phyloP scores from a whole-genome alignment of 1,139 yeast genomes.

The Debaryomyces subglobosus region DNA sequence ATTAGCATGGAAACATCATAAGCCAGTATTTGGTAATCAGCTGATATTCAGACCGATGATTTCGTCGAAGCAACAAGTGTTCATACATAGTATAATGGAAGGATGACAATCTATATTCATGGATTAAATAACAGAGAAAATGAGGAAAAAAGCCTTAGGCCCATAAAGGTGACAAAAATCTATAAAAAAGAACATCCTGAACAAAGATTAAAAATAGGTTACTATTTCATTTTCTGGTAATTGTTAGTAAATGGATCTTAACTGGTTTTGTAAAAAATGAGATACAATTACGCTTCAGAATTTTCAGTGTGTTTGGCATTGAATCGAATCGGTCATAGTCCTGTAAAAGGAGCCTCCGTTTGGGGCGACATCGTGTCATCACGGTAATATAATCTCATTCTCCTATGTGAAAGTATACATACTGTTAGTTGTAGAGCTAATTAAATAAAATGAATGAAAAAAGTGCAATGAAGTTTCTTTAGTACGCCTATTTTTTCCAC shows the following conservation, averaged over 20 bases:
- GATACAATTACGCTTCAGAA: constrained; percentile 36
- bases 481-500: not conserved
- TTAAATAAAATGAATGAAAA: not conserved
- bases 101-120: constrained; percentile 6
- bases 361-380: constrained; percentile 63
- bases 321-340: constrained; percentile 59
- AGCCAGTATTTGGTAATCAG: constrained; percentile 25
- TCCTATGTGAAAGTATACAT: not conserved
- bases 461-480: not conserved
- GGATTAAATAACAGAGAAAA: constrained; percentile 2
- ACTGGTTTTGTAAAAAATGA: not conserved
- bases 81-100: not conserved
- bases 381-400: constrained; percentile 15
- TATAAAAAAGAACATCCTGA: constrained; percentile 4
- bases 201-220: not conserved
- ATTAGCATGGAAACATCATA: constrained; percentile 57
- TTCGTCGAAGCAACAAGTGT: not conserved
- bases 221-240: not conserved
- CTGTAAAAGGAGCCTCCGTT: constrained; percentile 59
- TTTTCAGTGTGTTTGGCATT: constrained; percentile 58
- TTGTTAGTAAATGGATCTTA: not conserved
- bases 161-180: not conserved
- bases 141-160: not conserved
- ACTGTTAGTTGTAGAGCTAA: not conserved
- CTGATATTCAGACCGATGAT: not conserved